Evolutionary conservation across 768 basidiomycete genomes (phyloP).

Genomic region (Nidularia sp.): DNA sequence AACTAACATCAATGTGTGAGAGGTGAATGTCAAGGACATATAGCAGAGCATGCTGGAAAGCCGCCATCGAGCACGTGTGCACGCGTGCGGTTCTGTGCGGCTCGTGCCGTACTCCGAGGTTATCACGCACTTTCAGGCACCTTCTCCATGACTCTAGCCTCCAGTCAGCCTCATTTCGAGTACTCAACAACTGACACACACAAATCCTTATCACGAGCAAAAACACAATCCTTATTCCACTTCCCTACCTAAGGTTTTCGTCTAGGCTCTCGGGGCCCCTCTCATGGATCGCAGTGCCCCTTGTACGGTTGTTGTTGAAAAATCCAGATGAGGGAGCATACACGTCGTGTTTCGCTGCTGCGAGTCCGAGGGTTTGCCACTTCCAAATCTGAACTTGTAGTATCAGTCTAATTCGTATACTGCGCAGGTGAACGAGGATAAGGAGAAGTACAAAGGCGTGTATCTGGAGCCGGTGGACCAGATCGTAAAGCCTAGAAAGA

Average conservation of each 20-base stretch:
- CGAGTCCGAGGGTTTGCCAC: background rate
- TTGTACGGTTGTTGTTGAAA: background rate
- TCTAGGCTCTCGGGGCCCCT: background rate
- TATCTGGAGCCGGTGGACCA: background rate
- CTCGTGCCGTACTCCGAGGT: too few species aligned
- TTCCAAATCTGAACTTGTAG: background rate
- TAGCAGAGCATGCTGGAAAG: too few species aligned
- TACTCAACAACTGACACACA: too few species aligned
- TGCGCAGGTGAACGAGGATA: background rate
- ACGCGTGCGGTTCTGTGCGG: too few species aligned
- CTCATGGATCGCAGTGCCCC: background rate
- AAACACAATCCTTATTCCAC: too few species aligned
- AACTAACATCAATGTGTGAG: too few species aligned
- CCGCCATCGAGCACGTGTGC: too few species aligned
- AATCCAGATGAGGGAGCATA: background rate
- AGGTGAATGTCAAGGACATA: too few species aligned
- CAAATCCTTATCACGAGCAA: too few species aligned
- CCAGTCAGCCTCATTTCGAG: too few species aligned
- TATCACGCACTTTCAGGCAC: too few species aligned
- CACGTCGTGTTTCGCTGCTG: background rate
- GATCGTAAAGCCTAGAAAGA: background rate
- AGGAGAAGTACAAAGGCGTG: background rate
- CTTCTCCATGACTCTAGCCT: too few species aligned
- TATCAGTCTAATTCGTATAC: background rate
- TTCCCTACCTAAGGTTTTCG: background rate